Evolutionary conservation across 768 basidiomycete genomes (phyloP).

Genomic region (Tulasnella sp.): DNA sequence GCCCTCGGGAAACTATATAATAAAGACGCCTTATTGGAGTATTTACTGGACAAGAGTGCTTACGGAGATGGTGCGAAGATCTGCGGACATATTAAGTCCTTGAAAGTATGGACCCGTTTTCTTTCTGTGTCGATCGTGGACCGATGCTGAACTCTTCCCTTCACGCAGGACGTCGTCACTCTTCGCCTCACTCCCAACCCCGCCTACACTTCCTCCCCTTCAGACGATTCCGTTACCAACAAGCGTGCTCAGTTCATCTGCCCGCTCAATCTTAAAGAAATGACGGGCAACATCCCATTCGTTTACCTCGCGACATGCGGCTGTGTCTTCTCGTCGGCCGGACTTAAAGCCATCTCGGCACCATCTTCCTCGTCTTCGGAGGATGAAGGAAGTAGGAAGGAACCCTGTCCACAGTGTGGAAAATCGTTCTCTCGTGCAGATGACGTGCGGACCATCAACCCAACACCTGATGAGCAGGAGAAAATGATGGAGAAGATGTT

Average conservation of each 20-base stretch:
- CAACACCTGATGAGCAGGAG: constrained; percentile 59
- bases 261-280: constrained; percentile 87
- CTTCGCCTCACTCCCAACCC: constrained; percentile 77
- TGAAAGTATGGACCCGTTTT: constrained; percentile 61
- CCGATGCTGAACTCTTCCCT: background rate
- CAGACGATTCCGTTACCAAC: constrained; percentile 35
- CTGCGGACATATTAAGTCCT: constrained; percentile 83
- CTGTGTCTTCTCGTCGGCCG: constrained; percentile 85
- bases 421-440: constrained; percentile 56
- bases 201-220: constrained; percentile 40
- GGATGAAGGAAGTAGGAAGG: constrained; percentile 40
- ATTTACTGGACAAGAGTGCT: constrained; percentile 70
- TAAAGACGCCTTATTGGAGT: constrained; percentile 90
- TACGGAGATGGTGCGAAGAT: constrained; percentile 91
- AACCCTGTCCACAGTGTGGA: constrained; percentile 74
- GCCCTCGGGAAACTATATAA: constrained; percentile 93
- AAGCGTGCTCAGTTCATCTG: constrained; percentile 74
- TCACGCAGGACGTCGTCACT: constrained; percentile 72
- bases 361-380: constrained; percentile 37
- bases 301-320: constrained; percentile 83
- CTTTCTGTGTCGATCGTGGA: background rate
- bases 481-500: constrained; percentile 56
- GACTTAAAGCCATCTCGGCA: constrained; percentile 61
- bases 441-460: constrained; percentile 66
- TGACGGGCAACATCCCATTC: constrained; percentile 88